Percentiles rank a stretch among this genome's conserved stretches.
Evolutionary conservation across 148 eudicot genomes (phyloP).

Genomic region (Spergularia marina): DNA sequence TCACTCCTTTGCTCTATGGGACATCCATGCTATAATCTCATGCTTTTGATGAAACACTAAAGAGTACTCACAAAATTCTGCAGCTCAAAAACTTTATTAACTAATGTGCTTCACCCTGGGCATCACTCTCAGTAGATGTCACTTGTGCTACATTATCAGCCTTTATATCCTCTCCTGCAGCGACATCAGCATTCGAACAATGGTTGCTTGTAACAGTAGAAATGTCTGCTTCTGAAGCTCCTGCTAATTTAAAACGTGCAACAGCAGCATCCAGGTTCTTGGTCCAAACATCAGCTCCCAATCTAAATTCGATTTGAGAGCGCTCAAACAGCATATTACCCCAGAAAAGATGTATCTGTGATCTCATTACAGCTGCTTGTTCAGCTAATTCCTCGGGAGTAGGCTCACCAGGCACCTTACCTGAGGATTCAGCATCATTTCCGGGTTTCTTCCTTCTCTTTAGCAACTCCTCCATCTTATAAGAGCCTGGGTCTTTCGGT

Average conservation of each 20-base stretch:
- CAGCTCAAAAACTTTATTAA: not conserved
- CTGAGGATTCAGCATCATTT: slow-evolving; percentile 48
- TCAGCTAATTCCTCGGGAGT: slow-evolving; percentile 84
- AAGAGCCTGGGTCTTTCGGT: slow-evolving; percentile 58
- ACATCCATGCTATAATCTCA: slow-evolving; percentile 3
- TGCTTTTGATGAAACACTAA: slow-evolving; percentile 2
- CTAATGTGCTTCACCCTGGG: slow-evolving; percentile 23
- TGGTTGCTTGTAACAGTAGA: slow-evolving; percentile 70
- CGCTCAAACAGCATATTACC: slow-evolving; percentile 94
- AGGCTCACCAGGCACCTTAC: slow-evolving; percentile 47
- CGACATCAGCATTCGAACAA: slow-evolving; percentile 57
- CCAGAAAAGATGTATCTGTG: slow-evolving; percentile 95
- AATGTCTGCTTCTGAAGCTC: slow-evolving; percentile 89
- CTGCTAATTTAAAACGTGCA: slow-evolving; percentile 84
- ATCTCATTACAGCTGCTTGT: slow-evolving; percentile 85
- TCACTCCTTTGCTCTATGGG: slow-evolving; percentile 8
- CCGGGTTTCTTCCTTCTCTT: slow-evolving; percentile 63
- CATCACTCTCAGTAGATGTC: slow-evolving; percentile 27
- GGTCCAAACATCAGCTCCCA: slow-evolving; percentile 59
- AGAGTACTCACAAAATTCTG: slow-evolving; percentile 5
- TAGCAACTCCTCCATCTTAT: slow-evolving; percentile 57
- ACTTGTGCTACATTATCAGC: slow-evolving; percentile 24
- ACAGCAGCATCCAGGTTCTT: slow-evolving; percentile 67
- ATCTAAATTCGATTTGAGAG: slow-evolving; percentile 78
- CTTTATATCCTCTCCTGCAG: slow-evolving; percentile 44